Base-by-base conservation (phyloP, 164 flowering plant genomes). In the Aristolochia contorta region DNA sequence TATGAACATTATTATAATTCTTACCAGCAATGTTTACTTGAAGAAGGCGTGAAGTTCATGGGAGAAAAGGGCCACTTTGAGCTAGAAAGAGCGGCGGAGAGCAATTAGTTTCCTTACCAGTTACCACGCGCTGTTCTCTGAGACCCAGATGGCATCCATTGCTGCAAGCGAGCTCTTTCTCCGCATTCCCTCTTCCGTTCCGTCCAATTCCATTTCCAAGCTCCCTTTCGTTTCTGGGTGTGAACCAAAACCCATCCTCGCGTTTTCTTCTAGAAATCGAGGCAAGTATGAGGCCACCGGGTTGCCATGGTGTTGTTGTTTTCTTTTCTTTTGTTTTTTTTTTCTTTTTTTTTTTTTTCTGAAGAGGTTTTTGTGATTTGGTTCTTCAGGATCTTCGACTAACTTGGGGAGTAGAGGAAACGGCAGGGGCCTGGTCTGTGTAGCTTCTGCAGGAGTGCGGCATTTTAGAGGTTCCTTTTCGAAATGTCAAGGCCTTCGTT, bases 391-490 rank as follows among this genome's bases (percentile, higher is more conserved):
- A 63, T 52, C 43, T 32, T 45, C 59, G 52, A 48, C 55, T 32
- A 59, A 16, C 27, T 7, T 20, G 24, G 48, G 19, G 7, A 20
- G 30, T 27, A 25, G 23, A 60, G 51, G 43, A 46, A 59, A 49
- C 47, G 64, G 50, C 50, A 48, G 53, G 14, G 24, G 68, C 13
- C n/a, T 41, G 6, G 56, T 67, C 14, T 65, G 67, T 18, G 71
- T 65, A 1, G 75, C 57, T 21, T 64, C 78, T 12, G 66, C 71
- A 16, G 78, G 75, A 37, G 83, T 75, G 58, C 72, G 78, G 30
- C 80, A 75, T 53, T 53, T 80, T 61, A 71, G 66, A 7, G 87
- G 87, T 15, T 72, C 74, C 1, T 33, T 83, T n/a, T 74, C 65
- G 21, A 72, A 47, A 59, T 57, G 77, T 3, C 73, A 77, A 58